Conservation (phyloP, 176 grass and related monocot species). For the Secale cereale region DNA sequence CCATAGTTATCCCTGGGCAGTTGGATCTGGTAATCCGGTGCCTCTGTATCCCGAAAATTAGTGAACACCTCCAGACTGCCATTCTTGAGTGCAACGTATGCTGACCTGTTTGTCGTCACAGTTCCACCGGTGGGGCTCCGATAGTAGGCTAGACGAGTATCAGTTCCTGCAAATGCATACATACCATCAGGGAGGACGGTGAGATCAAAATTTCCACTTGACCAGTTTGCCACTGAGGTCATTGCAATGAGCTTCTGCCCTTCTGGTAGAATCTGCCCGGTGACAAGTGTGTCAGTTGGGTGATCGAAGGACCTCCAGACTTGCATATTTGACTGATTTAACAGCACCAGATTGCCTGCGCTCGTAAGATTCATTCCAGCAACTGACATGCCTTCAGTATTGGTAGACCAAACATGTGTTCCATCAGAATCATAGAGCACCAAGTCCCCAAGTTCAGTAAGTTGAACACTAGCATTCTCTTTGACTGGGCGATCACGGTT, state of each 20-base stretch:
- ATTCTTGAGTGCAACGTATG: conserved; percentile 25
- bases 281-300: conserved; percentile 44
- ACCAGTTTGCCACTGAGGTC: neutral
- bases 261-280: conserved; percentile 13
- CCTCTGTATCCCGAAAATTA: neutral
- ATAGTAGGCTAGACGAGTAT: conserved; percentile 31
- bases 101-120: neutral
- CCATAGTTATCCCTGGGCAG: neutral
- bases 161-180: conserved; percentile 25
- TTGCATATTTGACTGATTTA: neutral
- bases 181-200: neutral
- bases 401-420: conserved; percentile 34
- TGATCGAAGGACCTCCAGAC: conserved; percentile 51
- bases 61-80: conserved; percentile 21
- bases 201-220: conserved; percentile 24
- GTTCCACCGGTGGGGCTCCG: neutral
- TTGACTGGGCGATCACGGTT: conserved; percentile 29
- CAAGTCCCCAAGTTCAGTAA: conserved; percentile 12
- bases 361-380: conserved; percentile 20
- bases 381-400: neutral
- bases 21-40: conserved; percentile 9
- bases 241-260: conserved; percentile 27
- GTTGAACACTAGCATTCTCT: conserved; percentile 40
- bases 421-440: conserved; percentile 30
- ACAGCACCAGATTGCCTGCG: conserved; percentile 39